phyloP scores from a whole-genome alignment of 2,329 filamentous ascomycete genomes.

The Dactylellina leptospora region DNA sequence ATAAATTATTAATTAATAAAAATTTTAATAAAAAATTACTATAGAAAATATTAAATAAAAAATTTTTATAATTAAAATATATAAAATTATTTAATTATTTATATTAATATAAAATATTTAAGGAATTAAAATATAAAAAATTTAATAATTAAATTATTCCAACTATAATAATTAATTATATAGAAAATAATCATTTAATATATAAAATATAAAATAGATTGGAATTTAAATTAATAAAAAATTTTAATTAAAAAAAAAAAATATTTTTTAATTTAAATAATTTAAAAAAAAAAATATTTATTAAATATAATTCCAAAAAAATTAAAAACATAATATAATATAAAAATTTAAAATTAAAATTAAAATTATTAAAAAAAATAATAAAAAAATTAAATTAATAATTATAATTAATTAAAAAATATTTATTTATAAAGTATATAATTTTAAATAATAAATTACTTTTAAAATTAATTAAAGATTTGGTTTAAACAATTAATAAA shows the following conservation, averaged over 20 bases:
- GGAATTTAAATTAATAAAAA: conserved; percentile 3
- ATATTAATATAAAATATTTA: background rate
- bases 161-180: background rate
- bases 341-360: background rate
- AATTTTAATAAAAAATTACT: background rate
- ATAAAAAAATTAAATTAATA: background rate
- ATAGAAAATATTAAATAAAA: background rate
- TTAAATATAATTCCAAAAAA: background rate
- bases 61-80: background rate
- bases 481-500: conserved; percentile 3
- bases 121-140: background rate
- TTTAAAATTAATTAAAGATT: conserved; percentile 8
- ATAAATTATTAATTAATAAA: background rate
- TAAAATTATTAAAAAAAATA: background rate
- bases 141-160: background rate
- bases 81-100: background rate
- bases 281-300: background rate
- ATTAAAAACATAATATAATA: background rate
- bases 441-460: conserved; percentile 26
- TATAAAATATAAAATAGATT: conserved; percentile 3
- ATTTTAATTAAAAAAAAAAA: conserved; percentile 2
- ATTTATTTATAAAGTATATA: conserved; percentile 7
- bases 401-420: background rate
- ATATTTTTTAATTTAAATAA: conserved; percentile 1
- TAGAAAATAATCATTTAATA: background rate